Percentiles rank a stretch among this genome's conserved stretches.
phyloP scores from a whole-genome alignment of 139 green algal genomes.

The Chara braunii region DNA sequence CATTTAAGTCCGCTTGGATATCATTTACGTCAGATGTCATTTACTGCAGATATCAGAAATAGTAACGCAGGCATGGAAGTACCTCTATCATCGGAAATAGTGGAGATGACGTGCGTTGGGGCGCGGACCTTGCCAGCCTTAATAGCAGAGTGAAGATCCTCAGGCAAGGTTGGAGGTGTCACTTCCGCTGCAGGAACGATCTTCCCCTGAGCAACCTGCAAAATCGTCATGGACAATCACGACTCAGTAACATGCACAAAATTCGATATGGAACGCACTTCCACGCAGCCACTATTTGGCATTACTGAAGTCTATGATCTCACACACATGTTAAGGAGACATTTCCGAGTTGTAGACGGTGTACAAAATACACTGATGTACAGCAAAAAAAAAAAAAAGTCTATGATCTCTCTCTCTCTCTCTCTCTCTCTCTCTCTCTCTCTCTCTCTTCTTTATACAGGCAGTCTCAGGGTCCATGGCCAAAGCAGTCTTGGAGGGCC shows the following conservation, averaged over 20 bases:
- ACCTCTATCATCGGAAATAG: constrained; percentile 88
- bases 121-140: constrained; percentile 76
- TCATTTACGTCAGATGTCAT: too few relatives aligned
- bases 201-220: constrained; percentile 47
- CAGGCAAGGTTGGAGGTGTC: constrained; percentile 54
- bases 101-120: constrained; percentile 82
- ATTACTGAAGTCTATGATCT: not conserved
- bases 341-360: too few relatives aligned
- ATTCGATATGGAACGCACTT: not conserved
- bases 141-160: constrained; percentile 69
- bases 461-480: too few relatives aligned
- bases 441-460: too few relatives aligned
- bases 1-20: too few relatives aligned
- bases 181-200: constrained; percentile 57
- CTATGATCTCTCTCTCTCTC: too few relatives aligned
- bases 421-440: too few relatives aligned
- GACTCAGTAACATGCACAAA: not conserved
- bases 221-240: not conserved
- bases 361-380: too few relatives aligned
- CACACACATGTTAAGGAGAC: too few relatives aligned
- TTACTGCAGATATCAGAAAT: too few relatives aligned
- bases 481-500: too few relatives aligned
- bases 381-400: constrained; percentile 8
- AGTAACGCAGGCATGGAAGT: too few relatives aligned
- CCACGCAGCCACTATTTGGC: not conserved